phyloP scores from a whole-genome alignment of 176 grass and related monocot species.

The Pontederia crassipes region DNA sequence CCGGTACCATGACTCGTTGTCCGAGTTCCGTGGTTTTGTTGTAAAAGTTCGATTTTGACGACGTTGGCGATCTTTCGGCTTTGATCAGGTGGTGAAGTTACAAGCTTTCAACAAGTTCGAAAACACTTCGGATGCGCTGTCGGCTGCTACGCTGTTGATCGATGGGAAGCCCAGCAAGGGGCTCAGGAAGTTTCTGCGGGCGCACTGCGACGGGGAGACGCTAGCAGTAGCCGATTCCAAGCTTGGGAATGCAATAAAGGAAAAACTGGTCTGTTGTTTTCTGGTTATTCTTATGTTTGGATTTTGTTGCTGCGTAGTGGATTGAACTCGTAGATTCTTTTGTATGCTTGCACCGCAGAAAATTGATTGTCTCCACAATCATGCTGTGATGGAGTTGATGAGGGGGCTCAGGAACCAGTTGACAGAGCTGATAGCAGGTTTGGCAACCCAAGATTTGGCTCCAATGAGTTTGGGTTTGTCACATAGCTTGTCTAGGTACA shows the following conservation, averaged over 20 bases:
- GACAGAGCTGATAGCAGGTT: slow-evolving; percentile 76
- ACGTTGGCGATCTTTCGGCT: background rate
- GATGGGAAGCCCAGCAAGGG: slow-evolving; percentile 93
- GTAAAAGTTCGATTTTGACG: no score
- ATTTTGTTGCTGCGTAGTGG: background rate
- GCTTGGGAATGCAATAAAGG: slow-evolving; percentile 79
- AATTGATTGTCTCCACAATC: slow-evolving; percentile 84
- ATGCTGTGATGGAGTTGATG: slow-evolving; percentile 86
- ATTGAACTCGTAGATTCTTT: slow-evolving; percentile 5
- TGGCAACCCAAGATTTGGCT: slow-evolving; percentile 69
- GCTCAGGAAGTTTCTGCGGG: slow-evolving; percentile 69
- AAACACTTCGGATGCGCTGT: slow-evolving; percentile 83
- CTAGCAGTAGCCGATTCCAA: slow-evolving; percentile 88
- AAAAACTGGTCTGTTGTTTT: slow-evolving; percentile 46
- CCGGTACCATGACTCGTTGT: background rate
- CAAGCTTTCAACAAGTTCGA: slow-evolving; percentile 96
- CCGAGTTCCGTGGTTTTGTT: background rate
- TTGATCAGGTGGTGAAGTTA: slow-evolving; percentile 77
- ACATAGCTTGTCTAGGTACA: slow-evolving; percentile 87
- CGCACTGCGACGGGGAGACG: slow-evolving; percentile 74
- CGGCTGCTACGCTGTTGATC: slow-evolving; percentile 62
- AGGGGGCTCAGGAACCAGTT: slow-evolving; percentile 75
- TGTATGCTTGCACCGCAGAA: slow-evolving; percentile 31
- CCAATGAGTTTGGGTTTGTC: slow-evolving; percentile 88
- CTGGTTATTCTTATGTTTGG: background rate